phyloP scores from a whole-genome alignment of 139 green algal species.

The Marvania coccoides region DNA sequence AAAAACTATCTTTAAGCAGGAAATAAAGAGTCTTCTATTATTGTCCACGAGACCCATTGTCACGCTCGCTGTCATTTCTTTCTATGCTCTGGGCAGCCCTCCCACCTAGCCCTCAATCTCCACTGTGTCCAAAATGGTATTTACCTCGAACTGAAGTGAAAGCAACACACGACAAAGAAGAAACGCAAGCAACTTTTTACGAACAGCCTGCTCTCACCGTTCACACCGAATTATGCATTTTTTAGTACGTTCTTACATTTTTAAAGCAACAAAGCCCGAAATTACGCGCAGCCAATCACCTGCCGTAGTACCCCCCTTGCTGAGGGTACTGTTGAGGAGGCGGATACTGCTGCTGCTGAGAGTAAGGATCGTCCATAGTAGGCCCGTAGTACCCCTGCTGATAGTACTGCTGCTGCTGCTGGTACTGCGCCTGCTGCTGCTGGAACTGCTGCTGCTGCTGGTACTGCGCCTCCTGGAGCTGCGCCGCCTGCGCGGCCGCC shows the following conservation, averaged over 20 bases:
- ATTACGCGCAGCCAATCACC: not conserved
- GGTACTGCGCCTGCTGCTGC: slow-evolving; percentile 5
- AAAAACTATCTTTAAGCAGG: too few relatives aligned
- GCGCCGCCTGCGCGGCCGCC: not conserved
- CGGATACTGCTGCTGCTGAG: slow-evolving; percentile 9
- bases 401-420: slow-evolving; percentile 3
- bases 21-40: too few relatives aligned
- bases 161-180: too few relatives aligned
- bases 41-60: too few relatives aligned
- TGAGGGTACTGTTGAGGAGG: not conserved
- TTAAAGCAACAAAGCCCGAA: not conserved
- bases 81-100: too few relatives aligned
- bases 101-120: too few relatives aligned
- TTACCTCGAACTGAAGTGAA: too few relatives aligned
- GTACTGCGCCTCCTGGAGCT: not conserved
- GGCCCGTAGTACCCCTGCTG: not conserved
- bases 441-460: not conserved
- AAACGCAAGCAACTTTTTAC: not conserved
- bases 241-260: not conserved
- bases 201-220: not conserved
- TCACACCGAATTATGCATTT: not conserved
- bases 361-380: slow-evolving; percentile 1
- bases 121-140: too few relatives aligned
- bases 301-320: not conserved
- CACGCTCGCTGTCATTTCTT: too few relatives aligned